Percentiles rank a stretch among this genome's conserved stretches.
Evolutionary conservation across 139 green algal species (phyloP).

Genomic region (Pleodorina starrii): DNA sequence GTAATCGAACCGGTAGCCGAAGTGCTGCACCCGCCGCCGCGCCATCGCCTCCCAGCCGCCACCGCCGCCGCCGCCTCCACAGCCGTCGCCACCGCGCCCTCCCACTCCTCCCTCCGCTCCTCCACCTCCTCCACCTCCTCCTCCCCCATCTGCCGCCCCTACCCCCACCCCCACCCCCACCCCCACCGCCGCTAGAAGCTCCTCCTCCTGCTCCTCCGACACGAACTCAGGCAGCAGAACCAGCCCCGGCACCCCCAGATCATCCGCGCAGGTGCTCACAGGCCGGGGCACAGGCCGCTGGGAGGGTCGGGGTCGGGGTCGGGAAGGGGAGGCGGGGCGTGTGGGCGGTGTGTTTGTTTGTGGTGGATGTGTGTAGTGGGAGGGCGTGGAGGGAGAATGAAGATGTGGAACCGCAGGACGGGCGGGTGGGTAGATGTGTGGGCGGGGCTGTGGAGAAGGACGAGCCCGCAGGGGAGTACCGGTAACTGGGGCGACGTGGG

Average conservation of each 20-base stretch:
- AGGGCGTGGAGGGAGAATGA: too few relatives aligned
- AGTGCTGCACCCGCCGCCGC: constrained; percentile 90
- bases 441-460: too few relatives aligned
- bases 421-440: too few relatives aligned
- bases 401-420: too few relatives aligned
- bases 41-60: constrained; percentile 65
- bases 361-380: too few relatives aligned
- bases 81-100: too few relatives aligned
- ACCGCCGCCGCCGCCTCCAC: background rate
- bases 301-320: background rate
- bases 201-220: constrained; percentile 66
- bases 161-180: background rate
- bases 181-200: constrained; percentile 69
- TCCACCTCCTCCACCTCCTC: background rate
- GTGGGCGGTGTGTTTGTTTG: too few relatives aligned
- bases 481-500: too few relatives aligned
- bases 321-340: background rate
- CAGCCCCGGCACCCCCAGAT: constrained; percentile 79
- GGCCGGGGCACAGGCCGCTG: constrained; percentile 32
- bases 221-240: constrained; percentile 75
- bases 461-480: too few relatives aligned
- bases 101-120: too few relatives aligned
- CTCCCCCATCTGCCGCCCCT: background rate
- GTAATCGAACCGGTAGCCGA: constrained; percentile 84
- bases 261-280: constrained; percentile 12